Evolutionary conservation across 164 flowering plant genomes (phyloP), one percentile per base, ranked within the genome.

Genomic region (Magnolia sinica): DNA sequence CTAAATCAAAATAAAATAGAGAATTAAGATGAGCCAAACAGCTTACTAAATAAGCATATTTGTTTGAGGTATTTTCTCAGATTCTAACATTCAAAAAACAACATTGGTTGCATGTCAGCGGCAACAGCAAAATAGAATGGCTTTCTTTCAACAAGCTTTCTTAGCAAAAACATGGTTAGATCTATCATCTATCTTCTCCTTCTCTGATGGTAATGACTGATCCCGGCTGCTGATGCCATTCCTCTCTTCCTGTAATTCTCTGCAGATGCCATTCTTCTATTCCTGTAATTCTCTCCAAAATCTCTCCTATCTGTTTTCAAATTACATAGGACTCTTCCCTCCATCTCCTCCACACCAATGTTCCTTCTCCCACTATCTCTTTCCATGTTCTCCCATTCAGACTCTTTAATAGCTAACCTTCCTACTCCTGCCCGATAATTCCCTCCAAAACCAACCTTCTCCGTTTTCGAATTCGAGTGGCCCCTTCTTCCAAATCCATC

Each of bases 211-310:
- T 24, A 20, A 8, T 68, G 19, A 68, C 10, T 24, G 55, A 50
- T 69, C 64, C 31, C 59, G 7, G 69, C 19, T 67, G 69, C 50
- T 68, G 76, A 63, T 23, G 20, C 68, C 76, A 72, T 59, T 19
- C 66, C 66, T 73, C 79, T 73, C 75, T 76, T 77, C 74, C 59
- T 76, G 76, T 50, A 75, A 45, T 76, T 76, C 49, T 55, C 59
- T 9, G 22, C 76, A 66, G 76, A 63, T 23, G 20, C 68, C 76
- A 72, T 67, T 19, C 66, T 59, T 73, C 79, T 73, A 69, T 76
- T 77, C 74, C 59, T 76, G 76, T 50, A 75, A 45, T 76, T 76
- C 49, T 55, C 59, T 9, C 31, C 76, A 66, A 49, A 65, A 71
- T 49, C 72, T 51, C 45, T 29, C 0, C 23, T 11, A 13, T 58